Conservation (phyloP, 2,329 filamentous ascomycete genomes). For the Colletotrichum orbiculare region DNA sequence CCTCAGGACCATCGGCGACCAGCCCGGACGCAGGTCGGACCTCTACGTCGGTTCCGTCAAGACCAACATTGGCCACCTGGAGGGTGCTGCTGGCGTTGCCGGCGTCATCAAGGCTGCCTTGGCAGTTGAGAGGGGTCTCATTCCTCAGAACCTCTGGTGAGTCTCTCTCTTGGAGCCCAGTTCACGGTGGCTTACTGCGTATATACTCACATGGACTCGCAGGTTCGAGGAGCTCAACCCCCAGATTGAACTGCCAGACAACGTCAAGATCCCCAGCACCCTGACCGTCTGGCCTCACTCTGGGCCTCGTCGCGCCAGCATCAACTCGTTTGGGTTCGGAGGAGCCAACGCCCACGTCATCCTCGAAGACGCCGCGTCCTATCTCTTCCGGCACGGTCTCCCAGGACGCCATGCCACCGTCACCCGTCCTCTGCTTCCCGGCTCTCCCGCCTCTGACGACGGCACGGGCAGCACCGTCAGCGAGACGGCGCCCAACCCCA, state of each 20-base stretch:
- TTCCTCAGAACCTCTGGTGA: conserved; percentile 56
- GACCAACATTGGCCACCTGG: conserved; percentile 65
- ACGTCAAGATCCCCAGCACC: conserved; percentile 25
- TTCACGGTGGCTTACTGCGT: no score
- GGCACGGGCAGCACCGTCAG: conserved; percentile 18
- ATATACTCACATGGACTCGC: no score
- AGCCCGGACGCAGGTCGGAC: conserved; percentile 20
- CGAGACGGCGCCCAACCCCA: conserved; percentile 33
- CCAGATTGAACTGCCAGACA: conserved; percentile 39
- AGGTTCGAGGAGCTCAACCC: conserved; percentile 41
- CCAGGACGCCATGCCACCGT: conserved; percentile 23
- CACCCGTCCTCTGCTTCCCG: conserved; percentile 9
- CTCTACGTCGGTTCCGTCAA: conserved; percentile 64
- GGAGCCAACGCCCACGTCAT: conserved; percentile 58
- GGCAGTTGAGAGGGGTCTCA: conserved; percentile 59
- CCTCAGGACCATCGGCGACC: conserved; percentile 39
- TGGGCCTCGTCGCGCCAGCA: conserved; percentile 40
- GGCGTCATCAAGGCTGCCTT: conserved; percentile 64
- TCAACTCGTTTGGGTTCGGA: conserved; percentile 58
- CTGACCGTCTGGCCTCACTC: conserved; percentile 21
- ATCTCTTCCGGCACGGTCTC: conserved; percentile 24
- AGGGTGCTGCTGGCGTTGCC: conserved; percentile 62
- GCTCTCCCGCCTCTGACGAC: conserved; percentile 6
- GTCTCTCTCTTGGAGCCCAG: background rate
- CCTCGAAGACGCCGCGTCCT: conserved; percentile 43